Percentiles rank a stretch among this genome's conserved stretches.
These are phyloP conservation scores for Hortiboletus flavorubellus DNA, from an alignment of 768 basidiomycete species.

Conservation along the genomic window DNA sequence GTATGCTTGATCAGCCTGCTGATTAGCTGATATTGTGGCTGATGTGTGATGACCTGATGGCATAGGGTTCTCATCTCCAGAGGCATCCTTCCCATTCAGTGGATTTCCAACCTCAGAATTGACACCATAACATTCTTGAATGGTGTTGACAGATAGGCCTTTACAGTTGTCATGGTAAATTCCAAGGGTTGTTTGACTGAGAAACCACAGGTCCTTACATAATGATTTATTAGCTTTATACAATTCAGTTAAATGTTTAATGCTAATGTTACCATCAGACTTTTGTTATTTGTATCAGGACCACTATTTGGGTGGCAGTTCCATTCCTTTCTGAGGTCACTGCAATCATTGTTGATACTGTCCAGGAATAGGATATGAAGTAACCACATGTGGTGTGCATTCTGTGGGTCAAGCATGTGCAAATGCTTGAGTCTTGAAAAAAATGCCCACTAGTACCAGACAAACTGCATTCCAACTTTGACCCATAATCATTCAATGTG, in stretches of 20 bases:
- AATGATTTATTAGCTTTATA: not conserved
- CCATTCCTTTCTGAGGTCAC: slow-evolving; percentile 34
- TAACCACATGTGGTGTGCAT: slow-evolving; percentile 42
- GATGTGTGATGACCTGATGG: too few relatives aligned
- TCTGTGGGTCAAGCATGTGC: slow-evolving; percentile 32
- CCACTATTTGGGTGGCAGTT: slow-evolving; percentile 34
- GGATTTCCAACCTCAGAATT: not conserved
- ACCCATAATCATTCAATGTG: too few relatives aligned
- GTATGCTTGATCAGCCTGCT: not conserved
- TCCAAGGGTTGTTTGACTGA: not conserved
- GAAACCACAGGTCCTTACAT: not conserved
- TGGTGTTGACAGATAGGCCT: not conserved
- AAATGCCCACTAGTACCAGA: slow-evolving; percentile 39
- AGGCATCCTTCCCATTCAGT: not conserved
- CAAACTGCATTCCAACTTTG: too few relatives aligned
- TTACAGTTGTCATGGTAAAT: not conserved
- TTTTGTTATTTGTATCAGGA: slow-evolving; percentile 6
- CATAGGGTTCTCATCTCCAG: not conserved
- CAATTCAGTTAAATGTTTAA: too few relatives aligned
- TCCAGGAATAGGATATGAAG: slow-evolving; percentile 41
- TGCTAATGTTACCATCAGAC: slow-evolving; percentile 4
- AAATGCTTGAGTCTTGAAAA: slow-evolving; percentile 34
- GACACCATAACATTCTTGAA: not conserved
- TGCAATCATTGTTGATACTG: slow-evolving; percentile 37
- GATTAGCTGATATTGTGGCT: too few relatives aligned